A percentile compares a stretch with the other conserved stretches of the same genome.
These are phyloP conservation scores for Clarireedia homoeocarpa DNA, from an alignment of 2,329 filamentous ascomycete species.

Conservation along the genomic window DNA sequence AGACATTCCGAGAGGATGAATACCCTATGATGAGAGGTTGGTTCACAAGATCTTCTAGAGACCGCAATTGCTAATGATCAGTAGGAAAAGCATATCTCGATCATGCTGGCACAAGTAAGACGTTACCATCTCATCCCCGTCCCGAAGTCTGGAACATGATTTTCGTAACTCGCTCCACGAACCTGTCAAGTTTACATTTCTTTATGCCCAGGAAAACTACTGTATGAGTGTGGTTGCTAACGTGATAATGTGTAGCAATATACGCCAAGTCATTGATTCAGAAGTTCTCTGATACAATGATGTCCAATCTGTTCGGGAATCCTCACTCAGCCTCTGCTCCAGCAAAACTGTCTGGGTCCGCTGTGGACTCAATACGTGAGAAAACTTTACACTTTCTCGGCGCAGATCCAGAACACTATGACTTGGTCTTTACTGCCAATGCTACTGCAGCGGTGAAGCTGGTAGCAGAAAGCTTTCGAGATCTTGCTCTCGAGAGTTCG, in stretches of 20 bases:
- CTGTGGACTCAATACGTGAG: slow-evolving; percentile 67
- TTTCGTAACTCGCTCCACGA: neutral
- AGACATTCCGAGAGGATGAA: slow-evolving; percentile 48
- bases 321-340: slow-evolving; percentile 79
- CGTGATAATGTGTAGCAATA: slow-evolving; percentile 35
- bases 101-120: slow-evolving; percentile 68
- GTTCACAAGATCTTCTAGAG: slow-evolving; percentile 4
- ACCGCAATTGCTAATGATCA: slow-evolving; percentile 1
- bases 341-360: slow-evolving; percentile 65
- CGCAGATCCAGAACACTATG: slow-evolving; percentile 72
- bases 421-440: slow-evolving; percentile 84
- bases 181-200: neutral
- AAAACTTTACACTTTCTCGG: slow-evolving; percentile 67
- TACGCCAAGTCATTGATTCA: slow-evolving; percentile 75
- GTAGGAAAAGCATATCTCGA: slow-evolving; percentile 78
- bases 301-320: slow-evolving; percentile 73
- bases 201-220: neutral
- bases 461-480: slow-evolving; percentile 67
- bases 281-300: slow-evolving; percentile 71
- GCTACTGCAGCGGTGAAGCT: slow-evolving; percentile 89
- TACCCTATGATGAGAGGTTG: slow-evolving; percentile 62
- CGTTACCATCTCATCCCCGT: neutral
- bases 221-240: neutral
- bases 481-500: slow-evolving; percentile 52
- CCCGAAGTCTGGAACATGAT: neutral